phyloP scores from a whole-genome alignment of 2,329 filamentous ascomycete species.

The Phaeosphaeriaceae sp. region DNA sequence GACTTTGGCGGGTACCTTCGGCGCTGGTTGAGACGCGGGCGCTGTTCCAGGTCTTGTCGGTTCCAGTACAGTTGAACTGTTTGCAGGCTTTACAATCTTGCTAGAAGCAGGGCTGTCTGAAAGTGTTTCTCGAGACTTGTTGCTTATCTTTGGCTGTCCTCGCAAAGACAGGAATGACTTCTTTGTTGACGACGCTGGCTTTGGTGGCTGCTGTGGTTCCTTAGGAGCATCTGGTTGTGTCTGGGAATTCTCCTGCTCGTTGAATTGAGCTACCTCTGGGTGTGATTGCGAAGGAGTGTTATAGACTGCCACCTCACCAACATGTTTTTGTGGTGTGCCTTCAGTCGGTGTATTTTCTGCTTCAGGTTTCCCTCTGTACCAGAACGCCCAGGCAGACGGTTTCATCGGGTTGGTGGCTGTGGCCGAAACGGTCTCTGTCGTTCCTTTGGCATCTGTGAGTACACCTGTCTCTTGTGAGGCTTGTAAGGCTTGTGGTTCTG shows the following conservation, averaged over 20 bases:
- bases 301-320: slow-evolving; percentile 58
- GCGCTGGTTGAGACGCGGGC: slow-evolving; percentile 32
- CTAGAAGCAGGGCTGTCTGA: slow-evolving; percentile 35
- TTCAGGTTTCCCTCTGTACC: slow-evolving; percentile 67
- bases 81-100: slow-evolving; percentile 46
- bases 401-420: slow-evolving; percentile 50
- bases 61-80: slow-evolving; percentile 33
- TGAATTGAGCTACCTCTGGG: slow-evolving; percentile 60
- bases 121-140: slow-evolving; percentile 22
- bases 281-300: slow-evolving; percentile 58
- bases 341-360: slow-evolving; percentile 60
- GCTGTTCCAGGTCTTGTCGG: slow-evolving; percentile 35
- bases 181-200: slow-evolving; percentile 30
- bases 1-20: slow-evolving; percentile 29
- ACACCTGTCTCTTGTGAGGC: slow-evolving; percentile 10
- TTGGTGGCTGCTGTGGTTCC: slow-evolving; percentile 18
- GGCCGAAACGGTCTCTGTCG: slow-evolving; percentile 12
- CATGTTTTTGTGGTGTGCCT: slow-evolving; percentile 63
- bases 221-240: slow-evolving; percentile 26
- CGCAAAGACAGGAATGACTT: slow-evolving; percentile 41
- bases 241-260: slow-evolving; percentile 48
- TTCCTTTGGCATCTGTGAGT: slow-evolving; percentile 2
- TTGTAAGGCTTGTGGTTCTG: slow-evolving; percentile 2
- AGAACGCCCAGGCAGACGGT: slow-evolving; percentile 79
- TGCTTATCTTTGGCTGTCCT: slow-evolving; percentile 37